Base-by-base conservation (phyloP, 2,329 filamentous ascomycete species). In the Ascochyta lentis region DNA sequence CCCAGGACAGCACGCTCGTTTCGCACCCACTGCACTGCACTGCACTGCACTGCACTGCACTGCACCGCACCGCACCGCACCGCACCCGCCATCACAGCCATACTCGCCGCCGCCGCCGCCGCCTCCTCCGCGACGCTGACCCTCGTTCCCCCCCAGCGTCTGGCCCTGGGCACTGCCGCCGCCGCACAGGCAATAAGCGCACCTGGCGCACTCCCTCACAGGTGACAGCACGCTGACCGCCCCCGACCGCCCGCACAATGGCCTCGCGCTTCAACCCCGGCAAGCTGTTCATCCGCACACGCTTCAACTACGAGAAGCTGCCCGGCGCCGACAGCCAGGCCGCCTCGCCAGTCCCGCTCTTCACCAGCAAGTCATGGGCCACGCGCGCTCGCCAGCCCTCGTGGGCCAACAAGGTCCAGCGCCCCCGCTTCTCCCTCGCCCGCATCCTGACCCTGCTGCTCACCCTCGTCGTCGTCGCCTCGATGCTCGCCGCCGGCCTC, bases 291-390 rank as follows among this genome's bases (percentile, higher is more conserved):
- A 71, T 76, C 53, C 69, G 73, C 56, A 75, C 74, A 53, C 73
- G 71, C 67, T 78, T 79, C 72, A 73, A 73, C 56, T 81, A 81
- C 70, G 78, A 81, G 63, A 76, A 76, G 66, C 63, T 81, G 52
- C 78, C 78, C 42, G 73, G 70, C 57, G 70, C 66, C 58, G 77
- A 79, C 54, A 76, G 71, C 67, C 74, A 77, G 67, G 65, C 62
- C 60, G 66, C 68, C n/a, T 77, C 75, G 37, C 74, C 75, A 15
- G 69, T 74, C 43, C 74, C 75, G 51, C 71, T 74, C 65, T 76
- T 72, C 66, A 66, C 68, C 65, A 66, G 67, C 57, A 75, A 75
- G 61, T 73, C 69, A 61, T 74, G 71, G 72, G 68, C 63, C 60
- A 66, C 62, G 54, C 69, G 67, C 54, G 59, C 65, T 49, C 64